phyloP scores from a whole-genome alignment of 106 monocot species.

The Acorus gramineus region DNA sequence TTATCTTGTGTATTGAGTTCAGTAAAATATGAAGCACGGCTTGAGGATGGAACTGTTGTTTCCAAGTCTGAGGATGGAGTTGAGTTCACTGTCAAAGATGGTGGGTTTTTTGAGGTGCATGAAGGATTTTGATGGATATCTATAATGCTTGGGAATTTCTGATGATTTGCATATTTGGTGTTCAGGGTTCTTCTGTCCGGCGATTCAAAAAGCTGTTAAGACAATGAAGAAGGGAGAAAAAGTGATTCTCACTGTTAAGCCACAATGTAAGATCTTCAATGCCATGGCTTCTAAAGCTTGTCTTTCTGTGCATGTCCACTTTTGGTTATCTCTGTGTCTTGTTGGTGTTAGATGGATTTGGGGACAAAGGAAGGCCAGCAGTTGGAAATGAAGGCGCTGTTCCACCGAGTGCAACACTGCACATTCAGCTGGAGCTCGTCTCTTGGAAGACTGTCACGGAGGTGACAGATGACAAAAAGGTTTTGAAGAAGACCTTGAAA shows the following conservation, averaged over 20 bases:
- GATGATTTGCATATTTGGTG: neutral
- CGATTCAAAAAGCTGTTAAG: conserved; percentile 57
- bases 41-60: conserved; percentile 68
- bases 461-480: conserved; percentile 59
- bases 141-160: neutral
- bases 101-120: conserved; percentile 14
- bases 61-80: conserved; percentile 54
- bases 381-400: conserved; percentile 52
- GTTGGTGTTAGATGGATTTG: conserved; percentile 49
- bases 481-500: conserved; percentile 63
- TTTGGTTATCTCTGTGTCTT: neutral
- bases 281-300: neutral
- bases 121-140: neutral
- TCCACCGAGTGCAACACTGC: conserved; percentile 51
- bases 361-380: conserved; percentile 48
- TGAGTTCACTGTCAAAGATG: conserved; percentile 92
- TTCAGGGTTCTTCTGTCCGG: conserved; percentile 58
- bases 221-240: conserved; percentile 80
- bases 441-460: conserved; percentile 82
- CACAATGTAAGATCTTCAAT: conserved; percentile 43
- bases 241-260: conserved; percentile 62
- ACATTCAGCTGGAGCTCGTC: conserved; percentile 50
- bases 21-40: conserved; percentile 75
- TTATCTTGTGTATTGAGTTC: neutral
- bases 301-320: neutral